Evolutionary conservation across 495 filamentous ascomycete genomes (phyloP).

Genomic region (Corynascus novoguineensis): DNA sequence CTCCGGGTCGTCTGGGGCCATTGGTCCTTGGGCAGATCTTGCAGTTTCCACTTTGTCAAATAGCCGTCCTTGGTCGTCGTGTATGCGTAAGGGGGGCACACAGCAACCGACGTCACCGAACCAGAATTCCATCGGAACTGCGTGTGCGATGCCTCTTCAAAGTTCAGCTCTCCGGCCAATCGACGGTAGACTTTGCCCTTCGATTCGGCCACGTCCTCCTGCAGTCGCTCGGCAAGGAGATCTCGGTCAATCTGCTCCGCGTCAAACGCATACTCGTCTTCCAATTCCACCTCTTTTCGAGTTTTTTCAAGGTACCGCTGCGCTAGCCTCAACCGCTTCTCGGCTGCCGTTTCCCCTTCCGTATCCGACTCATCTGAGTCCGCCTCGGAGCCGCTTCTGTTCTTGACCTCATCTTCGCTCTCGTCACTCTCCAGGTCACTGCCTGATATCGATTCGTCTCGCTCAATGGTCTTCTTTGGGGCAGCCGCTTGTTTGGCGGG

Average conservation of each 20-base stretch:
- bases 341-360: constrained; percentile 74
- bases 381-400: constrained; percentile 40
- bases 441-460: constrained; percentile 77
- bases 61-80: constrained; percentile 79
- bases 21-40: constrained; percentile 50
- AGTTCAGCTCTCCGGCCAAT: constrained; percentile 64
- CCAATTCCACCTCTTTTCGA: constrained; percentile 59
- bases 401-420: constrained; percentile 30
- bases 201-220: constrained; percentile 87
- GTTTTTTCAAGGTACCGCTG: constrained; percentile 92
- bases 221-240: constrained; percentile 79
- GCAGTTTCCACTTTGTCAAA: constrained; percentile 82
- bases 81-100: constrained; percentile 72
- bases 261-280: constrained; percentile 66
- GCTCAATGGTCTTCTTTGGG: constrained; percentile 50
- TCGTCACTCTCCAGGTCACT: constrained; percentile 61
- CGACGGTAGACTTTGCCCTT: constrained; percentile 84
- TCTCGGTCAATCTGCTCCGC: constrained; percentile 89
- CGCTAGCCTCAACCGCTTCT: constrained; percentile 79
- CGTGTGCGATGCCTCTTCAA: constrained; percentile 55
- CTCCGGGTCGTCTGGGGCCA: constrained; percentile 49
- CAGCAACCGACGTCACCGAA: constrained; percentile 71
- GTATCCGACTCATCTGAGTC: constrained; percentile 52
- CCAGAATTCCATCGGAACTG: constrained; percentile 72
- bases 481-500: constrained; percentile 36